Base-by-base conservation (phyloP, 2,329 filamentous ascomycete species). In the Fusarium robinianum region DNA sequence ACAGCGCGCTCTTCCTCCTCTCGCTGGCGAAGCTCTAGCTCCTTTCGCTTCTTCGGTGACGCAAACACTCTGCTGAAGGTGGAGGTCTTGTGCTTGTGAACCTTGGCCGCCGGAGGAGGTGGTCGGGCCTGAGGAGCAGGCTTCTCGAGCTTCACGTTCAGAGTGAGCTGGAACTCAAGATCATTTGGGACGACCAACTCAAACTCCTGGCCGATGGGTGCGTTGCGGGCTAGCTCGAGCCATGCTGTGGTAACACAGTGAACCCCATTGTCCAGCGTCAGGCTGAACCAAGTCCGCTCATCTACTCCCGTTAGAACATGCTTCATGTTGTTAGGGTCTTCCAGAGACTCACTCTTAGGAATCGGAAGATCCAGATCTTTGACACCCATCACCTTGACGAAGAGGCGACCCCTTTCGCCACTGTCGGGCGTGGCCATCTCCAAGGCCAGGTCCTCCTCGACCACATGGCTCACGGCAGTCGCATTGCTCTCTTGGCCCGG, bases 371-470 rank as follows among this genome's bases (percentile, higher is more conserved):
- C 91, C 24, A 99, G 78, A 60, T 97, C 91, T 68, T 97, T 97
- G 53, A 97, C 90, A 30, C 92, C 91, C 67, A 97, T 87, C n/a
- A 99, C 94, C 74, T 99, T 99, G 56, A 99, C 91, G 61, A 99
- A 99, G 2, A 99, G 78, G 49, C 94, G 79, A 8, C 94, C 94
- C 58, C 94, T 79, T 70, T 99, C 94, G 46, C 85, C 85, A 39
- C 84, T 89, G 46, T 96, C 91, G 41, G 89, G 86, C 8, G 80
- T 79, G 5, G 75, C 70, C 27, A 74, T 66, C 44, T 87, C 78
- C 5, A 75, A 72, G 17, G 72, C 68, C 14, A 76, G 67, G 34
- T 89, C 86, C 49, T 86, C 83, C 62, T 96, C 90, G 4, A 79
- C 74, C 12, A 90, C 78, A 5, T 83, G 78, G 38, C 80, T 81